Evolutionary conservation across 2,329 filamentous ascomycete species (phyloP).

Genomic region (Camillea tinctor): DNA sequence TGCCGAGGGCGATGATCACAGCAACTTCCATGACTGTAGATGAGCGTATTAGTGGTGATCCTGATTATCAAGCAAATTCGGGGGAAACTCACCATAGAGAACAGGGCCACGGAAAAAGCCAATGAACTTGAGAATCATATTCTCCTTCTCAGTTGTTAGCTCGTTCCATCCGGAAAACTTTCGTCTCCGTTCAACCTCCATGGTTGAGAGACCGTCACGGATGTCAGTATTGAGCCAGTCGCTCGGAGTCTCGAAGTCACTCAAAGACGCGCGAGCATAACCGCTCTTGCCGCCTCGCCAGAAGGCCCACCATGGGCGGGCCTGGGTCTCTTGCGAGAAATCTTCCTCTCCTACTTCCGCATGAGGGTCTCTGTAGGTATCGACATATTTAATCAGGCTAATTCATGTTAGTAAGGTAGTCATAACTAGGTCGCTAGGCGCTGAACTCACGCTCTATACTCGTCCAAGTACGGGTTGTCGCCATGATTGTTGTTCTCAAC

Average conservation of each 20-base stretch:
- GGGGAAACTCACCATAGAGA: constrained; percentile 61
- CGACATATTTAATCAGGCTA: constrained; percentile 36
- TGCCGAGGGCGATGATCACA: constrained; percentile 68
- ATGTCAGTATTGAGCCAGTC: constrained; percentile 70
- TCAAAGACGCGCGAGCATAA: constrained; percentile 25
- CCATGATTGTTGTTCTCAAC: constrained; percentile 23
- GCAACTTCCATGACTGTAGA: constrained; percentile 68
- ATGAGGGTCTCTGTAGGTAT: constrained; percentile 38
- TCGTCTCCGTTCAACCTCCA: constrained; percentile 62
- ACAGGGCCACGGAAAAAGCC: constrained; percentile 75
- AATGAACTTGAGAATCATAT: constrained; percentile 72
- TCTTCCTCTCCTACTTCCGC: constrained; percentile 32
- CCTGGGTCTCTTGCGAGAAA: constrained; percentile 23
- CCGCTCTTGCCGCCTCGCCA: constrained; percentile 31
- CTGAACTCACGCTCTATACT: constrained; percentile 33
- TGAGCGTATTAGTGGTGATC: constrained; percentile 8
- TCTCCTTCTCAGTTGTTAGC: constrained; percentile 71
- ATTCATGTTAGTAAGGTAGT: constrained; percentile 6
- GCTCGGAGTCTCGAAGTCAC: constrained; percentile 52
- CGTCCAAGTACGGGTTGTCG: constrained; percentile 34
- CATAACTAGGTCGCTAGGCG: neutral
- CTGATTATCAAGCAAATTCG: neutral
- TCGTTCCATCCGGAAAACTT: constrained; percentile 71
- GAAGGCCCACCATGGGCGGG: constrained; percentile 38
- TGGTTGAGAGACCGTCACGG: constrained; percentile 56